These are phyloP conservation scores for Ceratocystis ficicola DNA, from an alignment of 2,329 filamentous ascomycete genomes.

Conservation along the genomic window DNA sequence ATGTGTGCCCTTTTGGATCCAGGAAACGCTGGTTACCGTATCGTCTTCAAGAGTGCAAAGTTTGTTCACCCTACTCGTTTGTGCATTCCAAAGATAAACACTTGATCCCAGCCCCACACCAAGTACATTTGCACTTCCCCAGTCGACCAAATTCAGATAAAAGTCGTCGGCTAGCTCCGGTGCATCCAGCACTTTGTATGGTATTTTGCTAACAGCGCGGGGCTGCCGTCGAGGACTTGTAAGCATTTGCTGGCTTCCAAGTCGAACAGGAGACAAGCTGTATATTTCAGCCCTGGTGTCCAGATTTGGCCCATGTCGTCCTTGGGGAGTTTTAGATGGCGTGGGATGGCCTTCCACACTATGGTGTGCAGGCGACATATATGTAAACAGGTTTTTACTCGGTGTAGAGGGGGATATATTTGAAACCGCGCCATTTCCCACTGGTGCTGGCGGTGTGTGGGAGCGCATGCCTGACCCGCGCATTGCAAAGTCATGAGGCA, in stretches of 20 bases:
- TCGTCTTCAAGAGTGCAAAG: slow-evolving; percentile 88
- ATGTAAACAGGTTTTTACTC: slow-evolving; percentile 92
- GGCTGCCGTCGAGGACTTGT: slow-evolving; percentile 81
- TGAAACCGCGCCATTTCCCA: slow-evolving; percentile 52
- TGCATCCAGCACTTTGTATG: slow-evolving; percentile 93
- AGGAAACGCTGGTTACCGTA: slow-evolving; percentile 89
- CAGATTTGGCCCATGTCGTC: slow-evolving; percentile 73
- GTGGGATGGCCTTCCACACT: slow-evolving; percentile 71
- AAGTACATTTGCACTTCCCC: slow-evolving; percentile 88
- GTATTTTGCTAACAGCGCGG: slow-evolving; percentile 84
- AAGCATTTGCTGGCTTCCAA: slow-evolving; percentile 85
- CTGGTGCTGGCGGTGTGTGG: slow-evolving; percentile 63
- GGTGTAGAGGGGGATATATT: slow-evolving; percentile 85
- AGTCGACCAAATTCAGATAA: slow-evolving; percentile 93
- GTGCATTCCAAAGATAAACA: slow-evolving; percentile 97
- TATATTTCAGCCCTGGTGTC: slow-evolving; percentile 89
- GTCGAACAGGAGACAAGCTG: slow-evolving; percentile 85
- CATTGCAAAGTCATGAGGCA: slow-evolving; percentile 51
- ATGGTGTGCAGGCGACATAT: slow-evolving; percentile 64
- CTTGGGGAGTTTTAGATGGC: slow-evolving; percentile 78
- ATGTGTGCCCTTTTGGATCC: slow-evolving; percentile 96
- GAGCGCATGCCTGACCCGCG: slow-evolving; percentile 32
- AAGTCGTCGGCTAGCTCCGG: slow-evolving; percentile 95
- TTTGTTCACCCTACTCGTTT: slow-evolving; percentile 81
- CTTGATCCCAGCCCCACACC: slow-evolving; percentile 85